Evolutionary conservation across 208 protist genomes (phyloP), one percentile per base, ranked within the genome.

Genomic region (Jaenimonas drosophilae): DNA sequence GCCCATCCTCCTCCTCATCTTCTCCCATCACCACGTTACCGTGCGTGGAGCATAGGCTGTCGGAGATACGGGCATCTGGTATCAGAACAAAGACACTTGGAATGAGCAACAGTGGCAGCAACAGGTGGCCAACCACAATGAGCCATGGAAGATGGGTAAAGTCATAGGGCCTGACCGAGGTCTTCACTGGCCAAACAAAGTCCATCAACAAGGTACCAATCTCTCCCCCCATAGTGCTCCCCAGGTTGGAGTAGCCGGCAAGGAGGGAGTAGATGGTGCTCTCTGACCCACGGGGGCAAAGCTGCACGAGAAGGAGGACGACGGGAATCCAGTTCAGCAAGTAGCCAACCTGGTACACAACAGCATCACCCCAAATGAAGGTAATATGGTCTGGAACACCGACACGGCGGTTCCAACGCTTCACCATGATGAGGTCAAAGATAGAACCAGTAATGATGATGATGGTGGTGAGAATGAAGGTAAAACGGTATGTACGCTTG

Each of bases 31-130:
- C n/a, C n/a, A n/a, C n/a, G n/a, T n/a, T n/a, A n/a, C n/a, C n/a
- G n/a, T n/a, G n/a, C n/a, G n/a, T n/a, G n/a, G n/a, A n/a, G n/a
- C n/a, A n/a, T n/a, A n/a, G n/a, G n/a, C n/a, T n/a, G n/a, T 79
- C 66, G 53, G 56, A 69, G 23, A 85, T 73, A 47, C 64, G 60
- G 9, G 65, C 62, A 0, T n/a, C 24, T 0, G 78, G 82, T 14
- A 91, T 53, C 14, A 91, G 55, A 17, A 88, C 19, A 33, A 80
- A 72, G 9, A 64, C 66, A n/a, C 84, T 45, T 1, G 76, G 75
- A 17, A 88, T 62, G 24, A 59, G 49, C 7, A 88, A 31, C 45
- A 77, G 33, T 6, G 77, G 82, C 20, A 68, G 48, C 21, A 62
- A 25, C 27, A 78, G 57, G 50, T 84, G 73, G 3, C 69, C 62